A percentile compares a stretch with the other conserved stretches of the same genome.
Evolutionary conservation across 2,329 filamentous ascomycete genomes (phyloP).

Genomic region (Talaromyces sp.): DNA sequence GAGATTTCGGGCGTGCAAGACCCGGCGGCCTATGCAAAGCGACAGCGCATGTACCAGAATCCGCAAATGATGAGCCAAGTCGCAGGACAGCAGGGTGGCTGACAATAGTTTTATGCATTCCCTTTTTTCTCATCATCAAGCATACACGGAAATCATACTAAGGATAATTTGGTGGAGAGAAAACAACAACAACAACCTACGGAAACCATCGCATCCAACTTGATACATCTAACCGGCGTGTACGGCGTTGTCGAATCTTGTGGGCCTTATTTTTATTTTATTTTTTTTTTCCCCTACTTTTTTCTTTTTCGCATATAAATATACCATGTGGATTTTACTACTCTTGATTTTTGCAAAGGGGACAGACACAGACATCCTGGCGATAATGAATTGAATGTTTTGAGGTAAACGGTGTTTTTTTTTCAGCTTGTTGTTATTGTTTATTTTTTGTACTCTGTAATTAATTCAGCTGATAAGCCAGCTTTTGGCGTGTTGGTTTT

Average conservation of each 20-base stretch:
- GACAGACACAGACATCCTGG: background rate
- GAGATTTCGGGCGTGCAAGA: constrained; percentile 53
- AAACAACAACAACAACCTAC: background rate
- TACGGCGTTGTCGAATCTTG: background rate
- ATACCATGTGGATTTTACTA: background rate
- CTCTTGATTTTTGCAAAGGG: background rate
- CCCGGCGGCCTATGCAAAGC: constrained; percentile 49
- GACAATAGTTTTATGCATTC: background rate
- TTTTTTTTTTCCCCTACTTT: too few relatives aligned
- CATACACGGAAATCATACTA: background rate
- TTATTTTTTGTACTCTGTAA: background rate
- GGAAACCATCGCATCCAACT: background rate
- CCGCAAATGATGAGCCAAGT: constrained; percentile 44
- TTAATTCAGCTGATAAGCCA: background rate
- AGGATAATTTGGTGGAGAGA: background rate
- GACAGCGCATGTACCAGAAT: constrained; percentile 52
- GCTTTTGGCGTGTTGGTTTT: background rate
- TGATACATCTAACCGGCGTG: background rate
- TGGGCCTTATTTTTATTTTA: background rate
- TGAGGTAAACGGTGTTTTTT: background rate
- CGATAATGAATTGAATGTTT: background rate
- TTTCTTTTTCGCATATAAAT: background rate
- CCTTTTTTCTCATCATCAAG: background rate
- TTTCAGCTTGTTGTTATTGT: background rate
- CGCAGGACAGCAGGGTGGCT: constrained; percentile 19